phyloP scores from a whole-genome alignment of 2,329 filamentous ascomycete species.

The Alternaria triticimaculans region DNA sequence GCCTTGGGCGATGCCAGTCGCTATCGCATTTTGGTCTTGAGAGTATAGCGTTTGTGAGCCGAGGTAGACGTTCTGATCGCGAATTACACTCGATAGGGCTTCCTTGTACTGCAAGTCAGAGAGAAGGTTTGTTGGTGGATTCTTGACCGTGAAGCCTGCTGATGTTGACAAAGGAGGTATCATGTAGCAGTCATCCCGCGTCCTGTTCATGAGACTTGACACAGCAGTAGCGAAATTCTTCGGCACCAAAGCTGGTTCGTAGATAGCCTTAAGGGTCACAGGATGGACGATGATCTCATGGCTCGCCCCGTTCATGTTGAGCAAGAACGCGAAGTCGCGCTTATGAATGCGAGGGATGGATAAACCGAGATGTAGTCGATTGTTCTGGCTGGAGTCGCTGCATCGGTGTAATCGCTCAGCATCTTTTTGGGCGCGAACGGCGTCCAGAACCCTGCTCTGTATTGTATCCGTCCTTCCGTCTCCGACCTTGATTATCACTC shows the following conservation, averaged over 20 bases:
- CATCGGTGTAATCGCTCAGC: slow-evolving; percentile 31
- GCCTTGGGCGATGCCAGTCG: slow-evolving; percentile 30
- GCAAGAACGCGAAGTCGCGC: slow-evolving; percentile 37
- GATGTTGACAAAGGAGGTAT: slow-evolving; percentile 23
- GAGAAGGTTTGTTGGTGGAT: slow-evolving; percentile 26
- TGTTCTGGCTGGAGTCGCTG: slow-evolving; percentile 15
- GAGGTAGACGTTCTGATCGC: slow-evolving; percentile 14
- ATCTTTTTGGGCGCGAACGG: slow-evolving; percentile 31
- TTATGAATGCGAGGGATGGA: slow-evolving; percentile 32
- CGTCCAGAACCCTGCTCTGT: slow-evolving; percentile 26
- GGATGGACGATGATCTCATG: slow-evolving; percentile 33
- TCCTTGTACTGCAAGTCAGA: slow-evolving; percentile 32
- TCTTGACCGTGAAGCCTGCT: slow-evolving; percentile 30
- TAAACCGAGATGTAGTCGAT: slow-evolving; percentile 32
- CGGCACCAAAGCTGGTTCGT: slow-evolving; percentile 18
- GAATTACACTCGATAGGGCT: slow-evolving; percentile 26
- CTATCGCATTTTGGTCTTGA: slow-evolving; percentile 33
- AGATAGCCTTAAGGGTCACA: slow-evolving; percentile 20
- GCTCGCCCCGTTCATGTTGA: slow-evolving; percentile 18
- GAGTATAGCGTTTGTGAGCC: slow-evolving; percentile 31
- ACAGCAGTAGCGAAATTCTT: slow-evolving; percentile 19
- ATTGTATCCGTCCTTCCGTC: slow-evolving; percentile 15
- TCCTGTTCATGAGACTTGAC: slow-evolving; percentile 14
- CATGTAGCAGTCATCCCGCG: slow-evolving; percentile 20
- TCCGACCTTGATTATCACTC: slow-evolving; percentile 21